Base-by-base conservation (phyloP, 768 basidiomycete genomes). In the Calocybe gangraenosa region DNA sequence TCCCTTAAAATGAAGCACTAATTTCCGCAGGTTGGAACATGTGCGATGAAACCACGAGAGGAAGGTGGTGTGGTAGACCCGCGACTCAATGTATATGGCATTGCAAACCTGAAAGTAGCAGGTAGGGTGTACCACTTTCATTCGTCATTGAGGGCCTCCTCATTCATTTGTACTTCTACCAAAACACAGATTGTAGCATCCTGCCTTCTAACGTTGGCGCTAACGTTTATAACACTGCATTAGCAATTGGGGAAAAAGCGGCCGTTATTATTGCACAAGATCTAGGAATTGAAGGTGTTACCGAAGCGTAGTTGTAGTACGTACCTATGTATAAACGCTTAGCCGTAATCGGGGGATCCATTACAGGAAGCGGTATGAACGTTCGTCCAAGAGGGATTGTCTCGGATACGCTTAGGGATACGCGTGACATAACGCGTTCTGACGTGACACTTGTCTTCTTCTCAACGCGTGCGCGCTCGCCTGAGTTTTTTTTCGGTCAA, bases 21-120 rank as follows among this genome's bases (percentile, higher is more conserved):
- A 20, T 23, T 28, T 25, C 25, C 11, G 25, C 40, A 82, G 80
- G 66, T 81, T 11, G 82, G 82, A 31, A 84, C 82, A 0, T 84
- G 81, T 47, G 74, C 80, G 0, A 84, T 85, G 82, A 82, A 83
- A 56, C 70, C 79, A 2, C 70, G 73, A 15, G 68, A 75, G 13
- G 44, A 69, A 32, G 75, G 72, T 3, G 83, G 82, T 11, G 84
- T 85, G 3, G 79, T 87, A 6, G 80, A 87, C 53, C 42, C 73
- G 21, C 64, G 64, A n/a, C 61, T 86, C 32, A 79, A 79, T 50
- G 81, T 87, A 9, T 83, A 85, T 48, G 81, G 80, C 0, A 68
- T 78, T 1, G 50, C 65, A 50, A 71, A 71, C 21, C 63, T 86
- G 40, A 82, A 84, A 56, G 73, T 87, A 19, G 80, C 76, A 37